Conservation (phyloP, 2,329 filamentous ascomycete genomes). For the Stenocarpella maydis region DNA sequence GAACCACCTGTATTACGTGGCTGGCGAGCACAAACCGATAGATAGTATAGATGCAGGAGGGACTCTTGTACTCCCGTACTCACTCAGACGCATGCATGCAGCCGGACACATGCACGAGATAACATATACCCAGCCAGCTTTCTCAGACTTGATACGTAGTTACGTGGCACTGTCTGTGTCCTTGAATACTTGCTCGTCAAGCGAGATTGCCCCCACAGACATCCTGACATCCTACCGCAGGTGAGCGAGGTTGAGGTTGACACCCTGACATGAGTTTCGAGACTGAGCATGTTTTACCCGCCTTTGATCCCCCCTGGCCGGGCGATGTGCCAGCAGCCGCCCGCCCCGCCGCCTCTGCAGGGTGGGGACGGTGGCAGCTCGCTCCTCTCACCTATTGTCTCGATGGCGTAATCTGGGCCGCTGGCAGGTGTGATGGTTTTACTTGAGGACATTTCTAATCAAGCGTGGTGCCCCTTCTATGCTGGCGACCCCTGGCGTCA, state of each 20-base stretch:
- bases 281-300: constrained; percentile 33
- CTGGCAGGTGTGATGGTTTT: constrained; percentile 2
- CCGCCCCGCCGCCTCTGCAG: neutral
- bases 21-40: neutral
- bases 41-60: neutral
- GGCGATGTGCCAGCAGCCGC: neutral
- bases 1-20: neutral
- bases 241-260: neutral
- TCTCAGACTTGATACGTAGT: no score
- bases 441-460: constrained; percentile 19
- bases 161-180: neutral
- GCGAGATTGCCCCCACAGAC: constrained; percentile 23
- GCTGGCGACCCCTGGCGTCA: neutral
- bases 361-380: no score
- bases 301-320: neutral
- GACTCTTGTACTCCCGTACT: neutral
- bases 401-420: constrained; percentile 28
- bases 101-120: neutral
- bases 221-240: neutral
- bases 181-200: constrained; percentile 32
- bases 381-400: neutral
- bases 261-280: constrained; percentile 15
- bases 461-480: neutral
- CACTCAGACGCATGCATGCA: neutral
- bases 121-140: neutral